Evolutionary conservation across 768 basidiomycete species (phyloP).

Genomic region (Calocybe gangraenosa): DNA sequence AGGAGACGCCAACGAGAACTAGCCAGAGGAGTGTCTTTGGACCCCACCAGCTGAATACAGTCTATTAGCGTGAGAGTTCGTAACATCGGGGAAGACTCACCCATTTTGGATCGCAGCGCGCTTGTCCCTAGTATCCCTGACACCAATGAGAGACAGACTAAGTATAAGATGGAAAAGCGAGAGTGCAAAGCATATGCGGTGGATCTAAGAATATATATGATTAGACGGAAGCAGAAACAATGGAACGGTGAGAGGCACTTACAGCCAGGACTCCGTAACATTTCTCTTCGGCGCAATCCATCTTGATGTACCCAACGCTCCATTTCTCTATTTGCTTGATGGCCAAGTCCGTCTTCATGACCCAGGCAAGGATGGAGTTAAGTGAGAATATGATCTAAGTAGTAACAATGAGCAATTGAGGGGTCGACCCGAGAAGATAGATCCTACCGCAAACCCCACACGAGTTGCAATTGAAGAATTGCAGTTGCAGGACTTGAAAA

Average conservation of each 20-base stretch:
- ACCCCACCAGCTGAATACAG: constrained; percentile 88
- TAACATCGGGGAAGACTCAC: constrained; percentile 33
- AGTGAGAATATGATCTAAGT: constrained; percentile 87
- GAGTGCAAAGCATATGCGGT: constrained; percentile 95
- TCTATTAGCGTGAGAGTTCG: not conserved
- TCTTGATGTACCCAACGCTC: constrained; percentile 97
- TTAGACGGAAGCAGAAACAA: not conserved
- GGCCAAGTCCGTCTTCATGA: constrained; percentile 89
- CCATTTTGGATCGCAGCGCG: constrained; percentile 97
- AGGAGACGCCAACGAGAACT: constrained; percentile 72
- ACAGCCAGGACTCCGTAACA: constrained; percentile 97
- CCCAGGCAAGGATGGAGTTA: constrained; percentile 95
- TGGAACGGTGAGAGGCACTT: constrained; percentile 24
- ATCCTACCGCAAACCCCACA: constrained; percentile 85
- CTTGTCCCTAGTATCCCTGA: constrained; percentile 87
- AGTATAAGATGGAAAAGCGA: constrained; percentile 84
- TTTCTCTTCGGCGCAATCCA: constrained; percentile 90
- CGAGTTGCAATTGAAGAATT: constrained; percentile 98
- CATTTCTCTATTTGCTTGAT: constrained; percentile 87
- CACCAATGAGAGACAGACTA: constrained; percentile 75
- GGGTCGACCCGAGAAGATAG: not conserved
- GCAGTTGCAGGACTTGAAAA: constrained; percentile 98
- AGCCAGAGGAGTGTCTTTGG: constrained; percentile 92
- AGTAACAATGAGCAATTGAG: not conserved
- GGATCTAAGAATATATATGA: constrained; percentile 54